These are phyloP conservation scores for Ruellia speciosa DNA, from an alignment of 305 asterid genomes.

Conservation along the genomic window DNA sequence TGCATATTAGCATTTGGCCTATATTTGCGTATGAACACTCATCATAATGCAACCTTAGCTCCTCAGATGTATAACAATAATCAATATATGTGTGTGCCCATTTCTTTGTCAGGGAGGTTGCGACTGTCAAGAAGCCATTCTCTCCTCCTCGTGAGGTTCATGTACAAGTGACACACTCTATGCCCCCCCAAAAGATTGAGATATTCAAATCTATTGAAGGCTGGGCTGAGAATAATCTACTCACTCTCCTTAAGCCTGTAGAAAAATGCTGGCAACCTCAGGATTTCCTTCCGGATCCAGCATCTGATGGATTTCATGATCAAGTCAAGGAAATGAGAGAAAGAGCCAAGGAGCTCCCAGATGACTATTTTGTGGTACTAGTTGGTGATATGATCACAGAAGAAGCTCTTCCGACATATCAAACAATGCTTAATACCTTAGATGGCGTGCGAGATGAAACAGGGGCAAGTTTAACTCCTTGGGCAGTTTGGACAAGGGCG, in stretches of 20 bases:
- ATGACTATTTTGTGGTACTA: conserved; percentile 48
- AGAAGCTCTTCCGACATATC: conserved; percentile 66
- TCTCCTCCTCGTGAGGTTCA: conserved; percentile 50
- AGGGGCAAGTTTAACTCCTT: conserved; percentile 55
- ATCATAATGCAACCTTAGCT: background rate
- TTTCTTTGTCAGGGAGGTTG: conserved; percentile 30
- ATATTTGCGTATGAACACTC: no score
- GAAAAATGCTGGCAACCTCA: conserved; percentile 69
- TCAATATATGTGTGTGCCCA: background rate
- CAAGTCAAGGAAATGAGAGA: conserved; percentile 46
- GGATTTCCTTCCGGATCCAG: conserved; percentile 60
- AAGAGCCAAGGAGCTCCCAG: conserved; percentile 56
- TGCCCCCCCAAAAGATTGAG: conserved; percentile 58
- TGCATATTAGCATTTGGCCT: no score
- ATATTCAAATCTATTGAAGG: conserved; percentile 44
- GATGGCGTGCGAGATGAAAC: conserved; percentile 71
- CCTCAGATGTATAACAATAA: background rate
- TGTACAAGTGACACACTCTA: conserved; percentile 58
- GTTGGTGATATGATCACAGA: conserved; percentile 67
- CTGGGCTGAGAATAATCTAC: conserved; percentile 48
- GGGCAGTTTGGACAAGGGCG: conserved; percentile 69
- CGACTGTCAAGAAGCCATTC: conserved; percentile 37
- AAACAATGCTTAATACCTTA: conserved; percentile 49
- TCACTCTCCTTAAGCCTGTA: conserved; percentile 52
- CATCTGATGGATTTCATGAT: conserved; percentile 44